Percentiles rank a stretch among this genome's conserved stretches.
Conservation (phyloP, 192 early-diverging fungal genomes). For the Bifiguratus adelaidae region DNA sequence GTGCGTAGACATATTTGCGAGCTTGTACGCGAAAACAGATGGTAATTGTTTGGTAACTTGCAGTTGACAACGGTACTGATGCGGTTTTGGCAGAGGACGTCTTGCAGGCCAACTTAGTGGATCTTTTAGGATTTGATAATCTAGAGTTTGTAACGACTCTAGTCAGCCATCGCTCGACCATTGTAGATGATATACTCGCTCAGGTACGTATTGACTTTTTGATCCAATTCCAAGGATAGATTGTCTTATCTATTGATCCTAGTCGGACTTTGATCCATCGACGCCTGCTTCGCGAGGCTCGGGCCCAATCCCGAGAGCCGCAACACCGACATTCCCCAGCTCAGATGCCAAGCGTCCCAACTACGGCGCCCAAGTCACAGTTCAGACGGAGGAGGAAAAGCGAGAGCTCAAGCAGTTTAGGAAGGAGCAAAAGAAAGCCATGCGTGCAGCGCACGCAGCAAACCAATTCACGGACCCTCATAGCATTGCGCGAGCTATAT, state of each 20-base stretch:
- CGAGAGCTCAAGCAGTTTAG: conserved; percentile 40
- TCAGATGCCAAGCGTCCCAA: conserved; percentile 20
- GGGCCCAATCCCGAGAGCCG: too few relatives aligned
- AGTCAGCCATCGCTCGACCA: conserved; percentile 36
- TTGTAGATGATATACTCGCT: conserved; percentile 51
- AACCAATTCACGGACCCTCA: not conserved
- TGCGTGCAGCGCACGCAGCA: not conserved
- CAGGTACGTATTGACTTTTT: conserved; percentile 16
- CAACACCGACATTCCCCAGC: too few relatives aligned
- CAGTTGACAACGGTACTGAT: too few relatives aligned
- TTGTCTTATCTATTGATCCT: too few relatives aligned
- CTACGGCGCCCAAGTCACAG: conserved; percentile 53
- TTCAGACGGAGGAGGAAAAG: conserved; percentile 51
- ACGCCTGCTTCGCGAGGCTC: too few relatives aligned
- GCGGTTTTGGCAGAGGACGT: conserved; percentile 43
- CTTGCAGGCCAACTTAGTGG: conserved; percentile 56
- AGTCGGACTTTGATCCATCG: too few relatives aligned
- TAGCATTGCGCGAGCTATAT: too few relatives aligned
- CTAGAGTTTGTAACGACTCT: conserved; percentile 57
- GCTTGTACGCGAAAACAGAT: too few relatives aligned
- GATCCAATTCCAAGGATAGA: not conserved
- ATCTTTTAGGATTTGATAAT: conserved; percentile 63
- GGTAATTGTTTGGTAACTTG: too few relatives aligned
- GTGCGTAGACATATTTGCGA: too few relatives aligned
- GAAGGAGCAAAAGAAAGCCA: conserved; percentile 58